phyloP scores from a whole-genome alignment of 306 rosid genomes.

The Lathyrus oleraceus region DNA sequence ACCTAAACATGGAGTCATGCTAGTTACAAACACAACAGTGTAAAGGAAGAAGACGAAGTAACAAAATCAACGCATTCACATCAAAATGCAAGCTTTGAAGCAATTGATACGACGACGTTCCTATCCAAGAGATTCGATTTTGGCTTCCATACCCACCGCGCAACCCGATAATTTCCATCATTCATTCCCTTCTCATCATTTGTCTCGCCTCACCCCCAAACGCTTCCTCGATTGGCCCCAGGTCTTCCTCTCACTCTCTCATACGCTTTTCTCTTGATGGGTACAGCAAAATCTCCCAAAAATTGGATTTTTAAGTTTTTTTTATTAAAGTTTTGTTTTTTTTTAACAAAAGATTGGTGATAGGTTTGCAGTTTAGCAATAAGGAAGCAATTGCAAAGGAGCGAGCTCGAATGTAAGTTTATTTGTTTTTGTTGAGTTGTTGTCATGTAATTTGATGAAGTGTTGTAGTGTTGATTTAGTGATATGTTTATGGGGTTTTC shows the following conservation, averaged over 20 bases:
- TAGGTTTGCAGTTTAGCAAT: conserved; percentile 56
- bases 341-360: not conserved
- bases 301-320: not conserved
- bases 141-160: conserved; percentile 14
- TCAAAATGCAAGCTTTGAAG: conserved; percentile 56
- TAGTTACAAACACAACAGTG: not conserved
- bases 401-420: conserved; percentile 86
- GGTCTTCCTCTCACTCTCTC: conserved; percentile 40
- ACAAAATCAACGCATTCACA: not conserved
- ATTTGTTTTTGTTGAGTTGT: not conserved
- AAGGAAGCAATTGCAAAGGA: conserved; percentile 72
- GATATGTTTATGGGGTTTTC: conserved; percentile 35
- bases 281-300: conserved; percentile 10
- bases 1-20: not conserved
- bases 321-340: not conserved
- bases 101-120: conserved; percentile 42
- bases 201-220: conserved; percentile 63
- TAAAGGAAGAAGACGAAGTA: conserved; percentile 1
- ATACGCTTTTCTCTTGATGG: not conserved
- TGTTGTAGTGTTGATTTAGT: not conserved
- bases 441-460: conserved; percentile 11
- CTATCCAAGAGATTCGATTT: conserved; percentile 40
- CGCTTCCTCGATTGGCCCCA: conserved; percentile 81
- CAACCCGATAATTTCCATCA: conserved; percentile 25
- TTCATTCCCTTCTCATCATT: conserved; percentile 40